A percentile compares a stretch with the other conserved stretches of the same genome.
These are phyloP conservation scores for Marasmius tenuissimus DNA, from an alignment of 1,284 basidiomycete genomes.

Conservation along the genomic window DNA sequence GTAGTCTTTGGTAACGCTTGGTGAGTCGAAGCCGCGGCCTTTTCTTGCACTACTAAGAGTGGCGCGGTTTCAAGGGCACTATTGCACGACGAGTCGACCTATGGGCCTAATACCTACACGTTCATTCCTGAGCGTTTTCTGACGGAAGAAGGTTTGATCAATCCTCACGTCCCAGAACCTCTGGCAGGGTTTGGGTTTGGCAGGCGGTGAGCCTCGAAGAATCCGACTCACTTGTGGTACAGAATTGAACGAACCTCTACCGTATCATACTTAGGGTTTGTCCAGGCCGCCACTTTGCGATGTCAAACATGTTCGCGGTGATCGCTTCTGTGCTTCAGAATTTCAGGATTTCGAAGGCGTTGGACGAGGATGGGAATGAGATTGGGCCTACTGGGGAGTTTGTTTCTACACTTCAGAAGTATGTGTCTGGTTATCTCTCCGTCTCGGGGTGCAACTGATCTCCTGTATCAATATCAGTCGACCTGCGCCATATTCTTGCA, in stretches of 20 bases:
- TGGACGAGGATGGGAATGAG: background rate
- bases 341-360: background rate
- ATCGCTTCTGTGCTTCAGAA: background rate
- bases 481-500: background rate
- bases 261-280: background rate
- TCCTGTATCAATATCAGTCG: background rate
- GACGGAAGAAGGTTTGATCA: background rate
- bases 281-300: background rate
- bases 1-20: slow-evolving; percentile 25
- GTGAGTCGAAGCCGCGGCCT: slow-evolving; percentile 11
- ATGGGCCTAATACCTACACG: background rate
- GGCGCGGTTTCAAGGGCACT: background rate
- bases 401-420: background rate
- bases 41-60: background rate
- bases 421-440: background rate
- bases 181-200: background rate
- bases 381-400: background rate
- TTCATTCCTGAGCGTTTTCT: background rate
- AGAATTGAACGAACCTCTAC: too few relatives aligned
- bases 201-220: background rate
- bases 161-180: background rate
- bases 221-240: background rate
- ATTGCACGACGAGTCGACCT: background rate
- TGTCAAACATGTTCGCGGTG: background rate
- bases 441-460: background rate